Evolutionary conservation across 1,284 basidiomycete species (phyloP).

Genomic region (Crucibulum parvulum): DNA sequence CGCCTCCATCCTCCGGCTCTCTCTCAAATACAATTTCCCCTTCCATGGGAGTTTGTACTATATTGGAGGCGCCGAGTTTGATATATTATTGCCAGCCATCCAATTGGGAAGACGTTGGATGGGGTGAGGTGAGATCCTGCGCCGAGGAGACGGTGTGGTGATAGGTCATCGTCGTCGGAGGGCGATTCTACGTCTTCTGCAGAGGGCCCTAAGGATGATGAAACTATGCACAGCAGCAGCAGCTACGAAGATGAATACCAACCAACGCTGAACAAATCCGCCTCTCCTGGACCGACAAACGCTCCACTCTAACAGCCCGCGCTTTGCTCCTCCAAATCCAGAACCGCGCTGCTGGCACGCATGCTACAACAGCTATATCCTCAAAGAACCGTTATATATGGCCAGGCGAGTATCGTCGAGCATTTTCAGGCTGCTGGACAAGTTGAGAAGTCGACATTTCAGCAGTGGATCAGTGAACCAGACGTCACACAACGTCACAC

Average conservation of each 20-base stretch:
- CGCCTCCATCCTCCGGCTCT: conserved; percentile 42
- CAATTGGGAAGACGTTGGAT: conserved; percentile 37
- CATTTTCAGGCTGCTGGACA: no score
- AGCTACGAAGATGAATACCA: not conserved
- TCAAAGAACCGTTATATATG: no score
- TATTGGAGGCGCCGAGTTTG: conserved; percentile 34
- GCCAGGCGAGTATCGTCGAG: no score
- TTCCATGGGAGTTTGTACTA: conserved; percentile 37
- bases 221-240: not conserved
- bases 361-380: no score
- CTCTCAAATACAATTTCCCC: conserved; percentile 47
- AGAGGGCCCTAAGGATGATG: conserved; percentile 5
- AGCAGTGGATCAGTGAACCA: no score
- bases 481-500: no score
- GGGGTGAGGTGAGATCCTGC: conserved; percentile 22
- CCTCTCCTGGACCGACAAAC: conserved; percentile 20
- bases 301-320: conserved; percentile 27
- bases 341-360: conserved; percentile 14
- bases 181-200: not conserved
- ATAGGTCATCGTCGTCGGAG: no score
- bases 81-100: conserved; percentile 40
- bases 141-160: no score
- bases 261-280: conserved; percentile 5
- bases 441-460: no score
- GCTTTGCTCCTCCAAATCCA: conserved; percentile 28